phyloP scores from a whole-genome alignment of 2,329 filamentous ascomycete species.

The Pestalotiopsis fici region DNA sequence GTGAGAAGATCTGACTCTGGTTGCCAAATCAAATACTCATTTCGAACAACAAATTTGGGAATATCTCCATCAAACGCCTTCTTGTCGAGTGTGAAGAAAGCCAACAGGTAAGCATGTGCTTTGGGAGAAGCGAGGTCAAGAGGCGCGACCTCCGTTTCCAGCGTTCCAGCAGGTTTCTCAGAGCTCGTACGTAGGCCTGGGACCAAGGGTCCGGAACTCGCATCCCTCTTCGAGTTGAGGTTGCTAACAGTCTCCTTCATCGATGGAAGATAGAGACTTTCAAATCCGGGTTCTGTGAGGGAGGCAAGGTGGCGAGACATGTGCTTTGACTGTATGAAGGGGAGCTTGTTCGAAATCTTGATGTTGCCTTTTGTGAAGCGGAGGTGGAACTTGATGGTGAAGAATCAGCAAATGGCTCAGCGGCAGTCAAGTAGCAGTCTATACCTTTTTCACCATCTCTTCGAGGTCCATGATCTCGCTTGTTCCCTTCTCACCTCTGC shows the following conservation, averaged over 20 bases:
- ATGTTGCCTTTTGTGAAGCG: constrained; percentile 93
- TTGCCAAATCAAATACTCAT: constrained; percentile 26
- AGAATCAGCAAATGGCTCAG: not conserved
- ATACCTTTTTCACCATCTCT: constrained; percentile 69
- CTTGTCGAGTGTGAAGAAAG: constrained; percentile 19
- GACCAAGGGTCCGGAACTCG: not conserved
- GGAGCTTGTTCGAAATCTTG: constrained; percentile 79
- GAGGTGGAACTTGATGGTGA: constrained; percentile 64
- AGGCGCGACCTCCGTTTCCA: too few relatives aligned
- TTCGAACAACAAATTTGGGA: constrained; percentile 17
- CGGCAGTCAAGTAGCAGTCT: constrained; percentile 10
- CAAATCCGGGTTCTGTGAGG: constrained; percentile 4
- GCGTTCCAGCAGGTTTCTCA: not conserved
- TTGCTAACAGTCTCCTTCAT: not conserved
- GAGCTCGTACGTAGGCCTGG: not conserved
- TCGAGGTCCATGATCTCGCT: constrained; percentile 72
- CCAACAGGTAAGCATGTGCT: constrained; percentile 17
- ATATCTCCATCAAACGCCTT: constrained; percentile 14
- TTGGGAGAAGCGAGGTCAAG: not conserved
- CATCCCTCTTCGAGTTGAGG: not conserved
- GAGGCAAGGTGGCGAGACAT: constrained; percentile 3
- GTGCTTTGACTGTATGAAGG: constrained; percentile 64
- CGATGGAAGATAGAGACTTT: constrained; percentile 6
- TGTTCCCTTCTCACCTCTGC: constrained; percentile 34
- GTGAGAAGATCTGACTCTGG: constrained; percentile 16